Conservation (phyloP, 1,139 yeast species). For the Candida pseudocylindracea region DNA sequence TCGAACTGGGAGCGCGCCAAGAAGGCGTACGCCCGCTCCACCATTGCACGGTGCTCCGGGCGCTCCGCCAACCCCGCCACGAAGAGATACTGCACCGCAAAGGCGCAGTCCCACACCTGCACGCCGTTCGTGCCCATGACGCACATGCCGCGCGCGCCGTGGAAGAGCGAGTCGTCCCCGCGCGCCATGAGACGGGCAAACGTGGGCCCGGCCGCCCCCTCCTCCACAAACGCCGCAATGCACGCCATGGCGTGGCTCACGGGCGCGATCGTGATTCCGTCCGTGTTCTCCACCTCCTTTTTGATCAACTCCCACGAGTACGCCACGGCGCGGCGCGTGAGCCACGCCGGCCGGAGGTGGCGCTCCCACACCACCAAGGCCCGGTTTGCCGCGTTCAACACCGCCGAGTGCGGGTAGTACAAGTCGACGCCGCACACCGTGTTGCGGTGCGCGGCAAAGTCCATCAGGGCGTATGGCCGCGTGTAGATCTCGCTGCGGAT, state of each 20-base stretch:
- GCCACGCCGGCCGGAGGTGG: slow-evolving; percentile 52
- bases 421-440: slow-evolving; percentile 82
- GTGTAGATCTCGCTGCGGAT: slow-evolving; percentile 59
- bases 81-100: slow-evolving; percentile 66
- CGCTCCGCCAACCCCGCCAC: slow-evolving; percentile 58
- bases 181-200: slow-evolving; percentile 34
- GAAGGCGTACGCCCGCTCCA: slow-evolving; percentile 45
- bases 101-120: slow-evolving; percentile 94
- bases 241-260: slow-evolving; percentile 74
- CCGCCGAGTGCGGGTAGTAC: slow-evolving; percentile 71
- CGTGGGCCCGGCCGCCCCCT: slow-evolving; percentile 44
- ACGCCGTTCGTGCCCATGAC: slow-evolving; percentile 97
- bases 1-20: slow-evolving; percentile 70
- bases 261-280: slow-evolving; percentile 78
- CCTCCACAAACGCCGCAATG: slow-evolving; percentile 42
- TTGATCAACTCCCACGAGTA: slow-evolving; percentile 38
- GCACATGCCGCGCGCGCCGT: slow-evolving; percentile 80
- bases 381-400: slow-evolving; percentile 43
- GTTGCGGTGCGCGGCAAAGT: slow-evolving; percentile 53
- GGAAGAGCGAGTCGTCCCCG: slow-evolving; percentile 58
- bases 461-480: slow-evolving; percentile 38
- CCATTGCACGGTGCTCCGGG: slow-evolving; percentile 41
- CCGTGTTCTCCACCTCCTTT: slow-evolving; percentile 64
- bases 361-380: slow-evolving; percentile 42
- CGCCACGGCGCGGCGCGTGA: slow-evolving; percentile 27